phyloP scores from a whole-genome alignment of 2,329 filamentous ascomycete genomes.

The Zopfia rhizophila region DNA sequence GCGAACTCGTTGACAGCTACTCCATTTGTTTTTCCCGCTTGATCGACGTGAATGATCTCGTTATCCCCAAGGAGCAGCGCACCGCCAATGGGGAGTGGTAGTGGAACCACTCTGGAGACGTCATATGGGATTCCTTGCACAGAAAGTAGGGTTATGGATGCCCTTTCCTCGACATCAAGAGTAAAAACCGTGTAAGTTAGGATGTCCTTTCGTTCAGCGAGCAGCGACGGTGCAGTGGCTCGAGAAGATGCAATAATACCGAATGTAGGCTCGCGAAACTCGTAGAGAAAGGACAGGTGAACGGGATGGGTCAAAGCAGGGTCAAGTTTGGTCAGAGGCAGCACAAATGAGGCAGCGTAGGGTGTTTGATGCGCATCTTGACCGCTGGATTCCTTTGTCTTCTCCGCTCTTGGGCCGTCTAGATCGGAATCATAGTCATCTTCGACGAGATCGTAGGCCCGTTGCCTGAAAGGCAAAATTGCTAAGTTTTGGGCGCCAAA shows the following conservation, averaged over 20 bases:
- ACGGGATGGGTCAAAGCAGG: conserved; percentile 87
- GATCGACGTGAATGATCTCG: conserved; percentile 93
- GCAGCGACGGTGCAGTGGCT: conserved; percentile 77
- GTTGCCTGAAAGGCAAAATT: conserved; percentile 90
- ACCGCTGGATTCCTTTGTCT: conserved; percentile 46
- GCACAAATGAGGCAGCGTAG: conserved; percentile 91
- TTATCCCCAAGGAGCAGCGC: conserved; percentile 88
- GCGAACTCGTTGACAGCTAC: conserved; percentile 94
- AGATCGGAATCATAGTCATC: conserved; percentile 89
- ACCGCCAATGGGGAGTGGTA: conserved; percentile 88
- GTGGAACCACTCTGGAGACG: conserved; percentile 80
- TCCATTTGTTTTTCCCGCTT: conserved; percentile 91
- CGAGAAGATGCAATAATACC: conserved; percentile 86
- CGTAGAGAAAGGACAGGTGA: conserved; percentile 91
- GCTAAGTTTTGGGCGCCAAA: conserved; percentile 90
- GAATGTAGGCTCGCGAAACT: conserved; percentile 97
- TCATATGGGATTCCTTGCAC: conserved; percentile 88
- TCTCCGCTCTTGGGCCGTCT: conserved; percentile 63
- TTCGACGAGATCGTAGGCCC: conserved; percentile 88
- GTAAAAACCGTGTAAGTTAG: conserved; percentile 95
- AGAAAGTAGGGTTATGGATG: conserved; percentile 91
- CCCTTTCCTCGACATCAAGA: conserved; percentile 89
- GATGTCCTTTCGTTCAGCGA: conserved; percentile 81
- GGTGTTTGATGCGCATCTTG: conserved; percentile 65
- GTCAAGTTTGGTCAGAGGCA: conserved; percentile 89